Conservation (phyloP, 176 grass and related monocot species). For the Avena sativa region DNA sequence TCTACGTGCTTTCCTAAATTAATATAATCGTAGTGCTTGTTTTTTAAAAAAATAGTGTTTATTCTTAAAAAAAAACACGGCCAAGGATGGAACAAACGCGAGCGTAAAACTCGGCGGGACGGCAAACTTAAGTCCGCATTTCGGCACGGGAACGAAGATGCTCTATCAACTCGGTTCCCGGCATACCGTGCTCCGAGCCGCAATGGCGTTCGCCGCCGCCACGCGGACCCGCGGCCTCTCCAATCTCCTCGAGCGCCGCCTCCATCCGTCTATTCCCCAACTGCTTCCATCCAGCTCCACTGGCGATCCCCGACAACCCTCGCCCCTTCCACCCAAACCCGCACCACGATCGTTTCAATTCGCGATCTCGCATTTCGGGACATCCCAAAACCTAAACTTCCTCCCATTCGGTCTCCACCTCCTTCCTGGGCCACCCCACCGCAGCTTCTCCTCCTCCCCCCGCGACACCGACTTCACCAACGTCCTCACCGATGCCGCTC, state of each 20-base stretch:
- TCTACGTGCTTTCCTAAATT: too few species aligned
- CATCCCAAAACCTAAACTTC: background rate
- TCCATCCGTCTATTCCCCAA: constrained; percentile 11
- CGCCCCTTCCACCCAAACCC: background rate
- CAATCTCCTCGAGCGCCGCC: constrained; percentile 35
- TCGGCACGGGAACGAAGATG: too few species aligned
- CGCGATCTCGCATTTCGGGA: background rate
- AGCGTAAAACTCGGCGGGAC: too few species aligned
- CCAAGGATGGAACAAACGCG: too few species aligned
- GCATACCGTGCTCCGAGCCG: background rate
- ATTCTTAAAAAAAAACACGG: too few species aligned
- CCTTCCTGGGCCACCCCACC: background rate
- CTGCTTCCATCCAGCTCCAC: constrained; percentile 18
- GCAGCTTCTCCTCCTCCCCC: constrained; percentile 14
- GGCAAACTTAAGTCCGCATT: too few species aligned
- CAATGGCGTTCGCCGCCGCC: constrained; percentile 35
- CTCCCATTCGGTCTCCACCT: background rate
- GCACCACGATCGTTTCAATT: background rate
- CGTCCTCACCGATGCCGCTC: constrained; percentile 20
- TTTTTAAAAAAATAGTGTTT: too few species aligned
- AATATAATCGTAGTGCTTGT: too few species aligned
- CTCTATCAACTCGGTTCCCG: background rate
- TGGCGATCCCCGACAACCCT: background rate
- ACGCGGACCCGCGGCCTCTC: constrained; percentile 40
- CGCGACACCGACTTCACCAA: constrained; percentile 20